A percentile compares a stretch with the other conserved stretches of the same genome.
phyloP scores from a whole-genome alignment of 176 grass and related monocot species.

The Poa annua region DNA sequence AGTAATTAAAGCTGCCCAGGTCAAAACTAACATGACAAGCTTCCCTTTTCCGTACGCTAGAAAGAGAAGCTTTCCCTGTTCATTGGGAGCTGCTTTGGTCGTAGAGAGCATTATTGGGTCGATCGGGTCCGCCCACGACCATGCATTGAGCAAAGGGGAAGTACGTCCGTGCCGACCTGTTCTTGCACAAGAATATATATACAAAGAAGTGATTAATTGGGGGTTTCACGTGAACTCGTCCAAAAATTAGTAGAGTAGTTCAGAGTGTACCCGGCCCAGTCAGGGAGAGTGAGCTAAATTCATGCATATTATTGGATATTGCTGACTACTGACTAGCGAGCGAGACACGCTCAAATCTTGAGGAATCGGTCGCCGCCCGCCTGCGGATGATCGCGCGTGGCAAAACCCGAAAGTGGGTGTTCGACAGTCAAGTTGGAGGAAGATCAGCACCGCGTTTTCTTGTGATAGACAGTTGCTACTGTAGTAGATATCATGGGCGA shows the following conservation, averaged over 20 bases:
- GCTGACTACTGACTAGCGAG: background rate
- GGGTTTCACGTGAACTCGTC: background rate
- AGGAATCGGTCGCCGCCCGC: background rate
- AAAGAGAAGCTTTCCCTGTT: slow-evolving; percentile 9
- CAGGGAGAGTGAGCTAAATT: background rate
- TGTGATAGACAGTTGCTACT: background rate
- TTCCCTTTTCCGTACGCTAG: slow-evolving; percentile 13
- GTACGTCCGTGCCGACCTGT: background rate
- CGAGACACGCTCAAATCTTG: background rate
- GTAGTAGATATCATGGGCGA: background rate
- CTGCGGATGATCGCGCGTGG: background rate
- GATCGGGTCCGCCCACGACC: too few relatives aligned
- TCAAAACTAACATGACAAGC: slow-evolving; percentile 47
- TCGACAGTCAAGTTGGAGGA: too few relatives aligned
- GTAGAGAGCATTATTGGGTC: background rate
- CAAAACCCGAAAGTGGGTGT: too few relatives aligned
- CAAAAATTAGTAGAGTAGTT: background rate
- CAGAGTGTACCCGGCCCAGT: background rate
- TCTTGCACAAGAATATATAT: background rate
- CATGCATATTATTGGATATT: background rate
- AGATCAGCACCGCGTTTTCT: background rate
- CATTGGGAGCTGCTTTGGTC: slow-evolving; percentile 7
- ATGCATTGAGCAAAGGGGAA: too few relatives aligned
- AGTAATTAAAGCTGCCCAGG: background rate
- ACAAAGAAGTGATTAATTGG: too few relatives aligned